Evolutionary conservation across 1,284 basidiomycete species (phyloP).

Genomic region (Leccinum pachyderme): DNA sequence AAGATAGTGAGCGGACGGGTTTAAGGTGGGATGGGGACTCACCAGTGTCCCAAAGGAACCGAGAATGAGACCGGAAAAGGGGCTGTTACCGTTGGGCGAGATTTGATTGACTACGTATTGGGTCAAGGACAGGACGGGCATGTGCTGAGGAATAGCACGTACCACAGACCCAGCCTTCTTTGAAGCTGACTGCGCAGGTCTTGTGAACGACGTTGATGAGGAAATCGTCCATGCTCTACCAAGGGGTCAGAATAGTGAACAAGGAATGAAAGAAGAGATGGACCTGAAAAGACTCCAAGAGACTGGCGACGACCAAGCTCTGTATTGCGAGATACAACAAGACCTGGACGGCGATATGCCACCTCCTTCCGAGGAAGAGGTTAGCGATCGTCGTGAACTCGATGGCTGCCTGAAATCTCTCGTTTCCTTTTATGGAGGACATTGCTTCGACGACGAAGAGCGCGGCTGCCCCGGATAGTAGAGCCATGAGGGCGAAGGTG

Average conservation of each 20-base stretch:
- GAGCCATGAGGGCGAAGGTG: conserved; percentile 14
- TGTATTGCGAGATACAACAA: conserved; percentile 25
- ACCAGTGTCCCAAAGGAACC: conserved; percentile 26
- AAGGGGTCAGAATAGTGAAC: neutral
- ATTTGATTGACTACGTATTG: conserved; percentile 13
- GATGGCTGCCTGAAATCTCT: conserved; percentile 22
- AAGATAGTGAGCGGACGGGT: conserved; percentile 1
- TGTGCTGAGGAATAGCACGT: conserved; percentile 1
- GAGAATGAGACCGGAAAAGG: conserved; percentile 24
- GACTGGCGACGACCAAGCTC: conserved; percentile 23
- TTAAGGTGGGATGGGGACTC: neutral
- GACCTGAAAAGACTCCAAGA: conserved; percentile 23
- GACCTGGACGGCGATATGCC: conserved; percentile 23
- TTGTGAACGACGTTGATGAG: conserved; percentile 27
- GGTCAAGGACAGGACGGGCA: neutral
- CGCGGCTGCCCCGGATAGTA: conserved; percentile 22
- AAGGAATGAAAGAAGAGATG: neutral
- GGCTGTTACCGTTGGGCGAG: conserved; percentile 7
- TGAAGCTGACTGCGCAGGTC: conserved; percentile 28
- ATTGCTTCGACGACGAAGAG: conserved; percentile 25
- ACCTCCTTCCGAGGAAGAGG: conserved; percentile 27
- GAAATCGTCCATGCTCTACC: conserved; percentile 26
- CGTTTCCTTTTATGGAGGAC: conserved; percentile 29
- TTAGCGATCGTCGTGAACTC: conserved; percentile 28
- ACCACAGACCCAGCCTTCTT: conserved; percentile 25